phyloP scores from a whole-genome alignment of 208 protist species.

The Leishmania turanica region DNA sequence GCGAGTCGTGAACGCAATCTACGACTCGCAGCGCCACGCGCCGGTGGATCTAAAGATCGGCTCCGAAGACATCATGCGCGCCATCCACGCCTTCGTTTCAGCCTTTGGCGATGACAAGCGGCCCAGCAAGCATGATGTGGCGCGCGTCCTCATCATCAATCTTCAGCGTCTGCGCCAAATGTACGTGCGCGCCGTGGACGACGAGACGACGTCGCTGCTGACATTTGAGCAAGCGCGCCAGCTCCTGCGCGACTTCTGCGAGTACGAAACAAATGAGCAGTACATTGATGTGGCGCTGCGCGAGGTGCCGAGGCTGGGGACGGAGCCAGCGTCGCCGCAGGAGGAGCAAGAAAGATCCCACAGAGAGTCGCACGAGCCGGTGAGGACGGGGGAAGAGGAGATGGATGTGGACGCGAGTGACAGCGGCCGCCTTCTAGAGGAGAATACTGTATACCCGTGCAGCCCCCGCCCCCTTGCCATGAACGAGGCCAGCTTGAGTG shows the following conservation, averaged over 20 bases:
- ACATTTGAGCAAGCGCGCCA: slow-evolving; percentile 38
- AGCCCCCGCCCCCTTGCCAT: background rate
- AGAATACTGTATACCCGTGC: background rate
- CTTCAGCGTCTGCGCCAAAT: slow-evolving; percentile 73
- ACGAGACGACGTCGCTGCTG: slow-evolving; percentile 46
- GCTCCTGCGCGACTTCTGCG: slow-evolving; percentile 79
- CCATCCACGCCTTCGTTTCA: slow-evolving; percentile 51
- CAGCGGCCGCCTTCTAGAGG: background rate
- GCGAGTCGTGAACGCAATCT: slow-evolving; percentile 80
- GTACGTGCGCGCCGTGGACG: slow-evolving; percentile 55
- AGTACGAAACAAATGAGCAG: slow-evolving; percentile 73
- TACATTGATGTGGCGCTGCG: slow-evolving; percentile 39
- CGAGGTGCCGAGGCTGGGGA: background rate
- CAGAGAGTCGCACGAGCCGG: background rate
- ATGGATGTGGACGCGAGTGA: background rate
- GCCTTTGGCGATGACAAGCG: slow-evolving; percentile 50
- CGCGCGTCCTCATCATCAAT: slow-evolving; percentile 71
- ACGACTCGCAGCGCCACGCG: slow-evolving; percentile 74
- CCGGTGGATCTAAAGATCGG: slow-evolving; percentile 79
- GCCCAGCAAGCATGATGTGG: slow-evolving; percentile 74
- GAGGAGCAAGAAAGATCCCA: background rate
- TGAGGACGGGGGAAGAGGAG: background rate
- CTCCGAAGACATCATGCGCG: slow-evolving; percentile 60
- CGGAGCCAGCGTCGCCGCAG: background rate
- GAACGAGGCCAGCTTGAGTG: background rate